phyloP scores from a whole-genome alignment of 495 filamentous ascomycete species.

The Amphirosellinia nigrospora region DNA sequence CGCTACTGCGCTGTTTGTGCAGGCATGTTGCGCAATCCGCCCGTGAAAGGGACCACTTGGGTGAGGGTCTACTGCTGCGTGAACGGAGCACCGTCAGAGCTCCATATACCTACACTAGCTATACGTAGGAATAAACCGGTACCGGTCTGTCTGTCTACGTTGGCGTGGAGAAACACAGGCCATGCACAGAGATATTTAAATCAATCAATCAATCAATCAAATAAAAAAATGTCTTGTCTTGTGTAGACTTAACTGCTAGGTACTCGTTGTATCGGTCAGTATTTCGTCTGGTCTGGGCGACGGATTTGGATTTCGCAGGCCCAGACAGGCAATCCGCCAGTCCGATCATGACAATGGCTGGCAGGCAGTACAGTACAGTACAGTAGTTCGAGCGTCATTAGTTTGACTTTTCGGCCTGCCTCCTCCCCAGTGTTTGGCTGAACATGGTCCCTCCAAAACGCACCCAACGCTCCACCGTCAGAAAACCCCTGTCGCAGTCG shows the following conservation, averaged over 20 bases:
- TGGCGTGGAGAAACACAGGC: not conserved
- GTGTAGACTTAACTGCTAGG: no score
- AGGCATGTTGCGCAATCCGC: not conserved
- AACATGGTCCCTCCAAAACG: slow-evolving; percentile 4
- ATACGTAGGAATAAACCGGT: no score
- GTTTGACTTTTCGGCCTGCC: not conserved
- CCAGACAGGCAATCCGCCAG: slow-evolving; percentile 24
- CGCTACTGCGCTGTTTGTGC: not conserved
- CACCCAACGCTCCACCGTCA: slow-evolving; percentile 9
- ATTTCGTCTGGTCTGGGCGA: slow-evolving; percentile 19
- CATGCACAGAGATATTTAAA: no score
- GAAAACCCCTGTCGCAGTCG: slow-evolving; percentile 3
- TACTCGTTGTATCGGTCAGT: no score
- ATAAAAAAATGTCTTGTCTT: no score
- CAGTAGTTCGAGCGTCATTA: slow-evolving; percentile 18
- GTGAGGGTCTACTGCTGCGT: not conserved
- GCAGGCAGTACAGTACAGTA: not conserved
- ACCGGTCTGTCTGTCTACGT: not conserved
- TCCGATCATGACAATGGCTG: slow-evolving; percentile 1
- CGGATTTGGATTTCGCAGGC: slow-evolving; percentile 22
- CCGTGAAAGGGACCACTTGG: slow-evolving; percentile 8
- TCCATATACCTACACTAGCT: no score
- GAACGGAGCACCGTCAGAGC: not conserved
- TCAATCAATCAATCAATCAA: no score
- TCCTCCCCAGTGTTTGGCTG: slow-evolving; percentile 12